phyloP scores from a whole-genome alignment of 768 basidiomycete species.

The Calocera viscosa region DNA sequence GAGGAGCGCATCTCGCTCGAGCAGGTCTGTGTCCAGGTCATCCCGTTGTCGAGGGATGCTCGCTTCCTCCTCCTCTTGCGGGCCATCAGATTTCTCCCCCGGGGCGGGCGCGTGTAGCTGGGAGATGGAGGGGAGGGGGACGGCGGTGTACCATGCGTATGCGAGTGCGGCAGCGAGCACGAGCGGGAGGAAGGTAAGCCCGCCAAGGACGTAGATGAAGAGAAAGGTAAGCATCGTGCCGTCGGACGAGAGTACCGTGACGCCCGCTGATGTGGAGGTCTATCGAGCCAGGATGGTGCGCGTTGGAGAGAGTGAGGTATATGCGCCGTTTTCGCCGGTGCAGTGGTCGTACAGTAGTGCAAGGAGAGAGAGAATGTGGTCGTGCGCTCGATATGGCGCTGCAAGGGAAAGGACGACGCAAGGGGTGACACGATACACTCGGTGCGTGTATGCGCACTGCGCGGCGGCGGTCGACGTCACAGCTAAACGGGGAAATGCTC shows the following conservation, averaged over 20 bases:
- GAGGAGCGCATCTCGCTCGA: neutral
- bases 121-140: conserved; percentile 50
- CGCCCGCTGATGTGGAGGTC: neutral
- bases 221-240: conserved; percentile 33
- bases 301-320: neutral
- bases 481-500: neutral
- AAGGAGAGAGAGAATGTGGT: neutral
- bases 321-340: neutral
- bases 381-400: neutral
- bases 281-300: neutral
- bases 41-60: conserved; percentile 22
- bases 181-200: conserved; percentile 79
- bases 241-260: neutral
- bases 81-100: conserved; percentile 26
- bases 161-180: conserved; percentile 45
- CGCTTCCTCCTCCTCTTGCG: conserved; percentile 19
- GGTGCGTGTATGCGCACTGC: neutral
- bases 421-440: neutral
- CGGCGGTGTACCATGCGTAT: conserved; percentile 67
- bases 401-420: neutral
- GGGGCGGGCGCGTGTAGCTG: conserved; percentile 28
- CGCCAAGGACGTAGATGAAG: conserved; percentile 81
- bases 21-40: neutral
- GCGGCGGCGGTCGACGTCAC: neutral
- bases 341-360: neutral